Base-by-base conservation (phyloP, 768 basidiomycete genomes). In the Termitomyces sp. region DNA sequence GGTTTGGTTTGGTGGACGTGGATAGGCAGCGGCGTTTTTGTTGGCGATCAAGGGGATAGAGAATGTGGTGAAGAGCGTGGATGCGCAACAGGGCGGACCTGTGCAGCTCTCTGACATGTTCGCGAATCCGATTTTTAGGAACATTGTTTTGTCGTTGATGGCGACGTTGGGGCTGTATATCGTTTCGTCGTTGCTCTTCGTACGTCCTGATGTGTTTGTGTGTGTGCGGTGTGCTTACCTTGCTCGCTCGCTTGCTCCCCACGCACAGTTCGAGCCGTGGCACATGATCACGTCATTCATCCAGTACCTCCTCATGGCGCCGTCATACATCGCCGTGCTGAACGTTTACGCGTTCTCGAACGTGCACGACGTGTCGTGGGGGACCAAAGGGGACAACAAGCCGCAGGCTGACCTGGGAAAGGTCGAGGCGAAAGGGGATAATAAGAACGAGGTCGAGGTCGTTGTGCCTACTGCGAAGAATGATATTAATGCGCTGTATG, bases 221-320 rank as follows among this genome's bases (percentile, higher is more conserved):
- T 9, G 39, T n/a, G n/a, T n/a, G n/a, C n/a, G n/a, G n/a, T n/a
- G n/a, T n/a, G n/a, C n/a, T n/a, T n/a, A n/a, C n/a, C n/a, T n/a
- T n/a, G n/a, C n/a, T n/a, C n/a, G n/a, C n/a, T n/a, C 14, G 13
- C 34, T 5, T 12, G 34, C 13, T 14, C 12, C 12, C 31, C 48
- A 6, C 22, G 49, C 44, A 58, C 31, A 96, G 86, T 86, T 97
- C 64, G 94, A 98, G 63, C 96, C 96, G 2, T 97, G 94, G 93
- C 97, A 99, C 69, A 91, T 99, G 93, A 79, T 99, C 65, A 98
- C 97, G 0, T 92, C 90, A 5, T 95, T 98, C 73, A 27, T 94
- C n/a, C 96, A 94, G 69, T 96, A 95, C 67, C 70, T 90, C 24
- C 80, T 97, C 59, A 85, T 98, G 78, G 91, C 94, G 0, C 96